phyloP scores from a whole-genome alignment of 2,329 filamentous ascomycete species.

The Drechslera avenae region DNA sequence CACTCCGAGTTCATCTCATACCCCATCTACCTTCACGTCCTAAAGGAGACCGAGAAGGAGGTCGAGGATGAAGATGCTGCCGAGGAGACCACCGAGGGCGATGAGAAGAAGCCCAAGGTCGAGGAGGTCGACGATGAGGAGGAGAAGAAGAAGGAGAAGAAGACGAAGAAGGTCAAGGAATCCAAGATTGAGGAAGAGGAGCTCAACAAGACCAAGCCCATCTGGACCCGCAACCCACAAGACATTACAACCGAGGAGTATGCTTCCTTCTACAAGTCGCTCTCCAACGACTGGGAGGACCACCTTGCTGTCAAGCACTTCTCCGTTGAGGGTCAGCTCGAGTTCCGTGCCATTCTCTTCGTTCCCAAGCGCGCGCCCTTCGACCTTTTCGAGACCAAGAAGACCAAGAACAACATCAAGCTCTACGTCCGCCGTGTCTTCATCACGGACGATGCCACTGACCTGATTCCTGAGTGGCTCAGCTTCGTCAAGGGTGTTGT shows the following conservation, averaged over 20 bases:
- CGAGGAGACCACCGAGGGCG: constrained; percentile 69
- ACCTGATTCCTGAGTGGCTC: constrained; percentile 99
- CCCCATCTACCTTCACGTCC: constrained; percentile 99
- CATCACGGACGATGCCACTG: constrained; percentile 99
- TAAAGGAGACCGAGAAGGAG: constrained; percentile 99
- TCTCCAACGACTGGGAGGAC: constrained; percentile 99
- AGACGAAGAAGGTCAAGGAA: constrained; percentile 99
- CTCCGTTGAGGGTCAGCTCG: constrained; percentile 99
- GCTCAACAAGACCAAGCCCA: constrained; percentile 99
- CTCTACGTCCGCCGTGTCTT: constrained; percentile 99
- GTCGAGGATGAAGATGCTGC: constrained; percentile 90
- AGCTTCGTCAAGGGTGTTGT: constrained; percentile 99
- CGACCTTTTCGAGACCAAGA: constrained; percentile 99
- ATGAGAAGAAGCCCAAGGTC: constrained; percentile 94
- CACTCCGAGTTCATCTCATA: constrained; percentile 99
- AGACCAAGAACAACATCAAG: constrained; percentile 99
- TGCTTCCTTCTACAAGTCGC: constrained; percentile 99
- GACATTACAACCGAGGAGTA: constrained; percentile 98
- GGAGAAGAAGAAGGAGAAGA: constrained; percentile 84
- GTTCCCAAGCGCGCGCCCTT: constrained; percentile 99
- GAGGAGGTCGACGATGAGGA: constrained; percentile 91
- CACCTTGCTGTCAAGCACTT: constrained; percentile 99
- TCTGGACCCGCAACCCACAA: constrained; percentile 97
- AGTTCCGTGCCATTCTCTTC: constrained; percentile 99
- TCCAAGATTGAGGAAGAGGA: constrained; percentile 98